A percentile compares a stretch with the other conserved stretches of the same genome.
Evolutionary conservation across 176 grass and related monocot genomes (phyloP).

Genomic region (Chloris gayana): DNA sequence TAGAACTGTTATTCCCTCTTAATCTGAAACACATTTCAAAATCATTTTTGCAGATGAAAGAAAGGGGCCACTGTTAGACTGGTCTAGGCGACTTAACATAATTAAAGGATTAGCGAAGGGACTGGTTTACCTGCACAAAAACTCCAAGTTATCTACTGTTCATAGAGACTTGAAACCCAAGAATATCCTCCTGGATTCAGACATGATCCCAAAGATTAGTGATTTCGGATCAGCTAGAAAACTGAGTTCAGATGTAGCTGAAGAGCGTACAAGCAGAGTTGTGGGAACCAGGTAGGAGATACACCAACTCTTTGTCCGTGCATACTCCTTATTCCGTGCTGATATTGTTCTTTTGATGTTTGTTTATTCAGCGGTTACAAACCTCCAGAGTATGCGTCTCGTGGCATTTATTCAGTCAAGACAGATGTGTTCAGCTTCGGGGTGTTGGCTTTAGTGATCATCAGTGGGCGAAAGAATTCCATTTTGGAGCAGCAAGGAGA

Average conservation of each 20-base stretch:
- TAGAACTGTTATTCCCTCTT: slow-evolving; percentile 11
- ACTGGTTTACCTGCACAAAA: slow-evolving; percentile 58
- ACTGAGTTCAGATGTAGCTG: slow-evolving; percentile 41
- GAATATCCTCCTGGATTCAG: slow-evolving; percentile 44
- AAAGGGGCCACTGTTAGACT: slow-evolving; percentile 1
- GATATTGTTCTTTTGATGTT: not conserved
- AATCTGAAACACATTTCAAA: not conserved
- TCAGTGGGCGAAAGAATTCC: slow-evolving; percentile 47
- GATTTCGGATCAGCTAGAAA: slow-evolving; percentile 49
- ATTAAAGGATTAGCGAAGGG: slow-evolving; percentile 46
- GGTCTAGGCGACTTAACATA: slow-evolving; percentile 44
- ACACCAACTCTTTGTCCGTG: not conserved
- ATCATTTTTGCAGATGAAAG: slow-evolving; percentile 17
- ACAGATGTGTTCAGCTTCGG: slow-evolving; percentile 67
- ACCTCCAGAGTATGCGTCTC: slow-evolving; percentile 49
- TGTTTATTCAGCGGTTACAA: slow-evolving; percentile 49
- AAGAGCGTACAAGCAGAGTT: slow-evolving; percentile 36
- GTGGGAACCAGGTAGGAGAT: slow-evolving; percentile 49
- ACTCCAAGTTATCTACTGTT: slow-evolving; percentile 28
- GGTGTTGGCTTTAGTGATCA: slow-evolving; percentile 40
- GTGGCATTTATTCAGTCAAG: slow-evolving; percentile 50
- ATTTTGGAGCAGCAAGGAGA: slow-evolving; percentile 30
- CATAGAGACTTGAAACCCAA: slow-evolving; percentile 55
- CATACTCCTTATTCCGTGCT: not conserved
- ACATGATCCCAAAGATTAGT: slow-evolving; percentile 43